Base-by-base conservation (phyloP, 2,329 filamentous ascomycete genomes). In the Metarhizium anisopliae region DNA sequence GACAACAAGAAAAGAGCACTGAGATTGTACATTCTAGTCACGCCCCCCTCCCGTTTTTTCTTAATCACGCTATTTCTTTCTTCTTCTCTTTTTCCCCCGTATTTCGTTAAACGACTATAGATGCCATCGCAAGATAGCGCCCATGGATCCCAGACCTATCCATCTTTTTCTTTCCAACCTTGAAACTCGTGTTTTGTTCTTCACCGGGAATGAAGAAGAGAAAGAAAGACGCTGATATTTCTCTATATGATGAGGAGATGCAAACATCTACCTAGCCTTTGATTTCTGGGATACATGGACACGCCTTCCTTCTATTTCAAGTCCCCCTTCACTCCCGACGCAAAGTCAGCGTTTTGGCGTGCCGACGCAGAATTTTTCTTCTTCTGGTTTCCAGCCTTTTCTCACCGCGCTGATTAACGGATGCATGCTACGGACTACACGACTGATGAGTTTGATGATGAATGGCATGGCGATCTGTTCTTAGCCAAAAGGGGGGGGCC, bases 21-120 rank as follows among this genome's bases (percentile, higher is more conserved):
- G 64, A 67, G 63, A 60, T 64, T 69, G 66, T 70, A 69, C 62
- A 70, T 64, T 69, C 68, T 64, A 51, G 38, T 54, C 45, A 49
- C 45, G 45, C 45, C 45, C 20, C 45, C 10, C 45, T 45, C 38
- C 45, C 20, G 43, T 25, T 47, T 47, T 47, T 47, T 29, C 18
- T 47, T 47, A 35, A 35, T 35, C 32, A 7, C 32, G 6, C 32
- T 7, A 35, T 35, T 35, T 49, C 10, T n/a, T 30, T 16, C 38
- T 29, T 35, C 51, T 13, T 13, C 47, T 20, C 35, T 43, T 51
- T 45, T 51, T 42, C 13, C 50, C 42, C 30, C 49, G 30, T 40
- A 49, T n/a, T 35, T 47, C 42, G 36, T 47, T 51, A 38, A 45
- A 68, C 66, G 67, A 69, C 64, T 68, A 68, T 68, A 69, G 65